Evolutionary conservation across 106 monocot genomes (phyloP).

Genomic region (Cymbidium sinense): DNA sequence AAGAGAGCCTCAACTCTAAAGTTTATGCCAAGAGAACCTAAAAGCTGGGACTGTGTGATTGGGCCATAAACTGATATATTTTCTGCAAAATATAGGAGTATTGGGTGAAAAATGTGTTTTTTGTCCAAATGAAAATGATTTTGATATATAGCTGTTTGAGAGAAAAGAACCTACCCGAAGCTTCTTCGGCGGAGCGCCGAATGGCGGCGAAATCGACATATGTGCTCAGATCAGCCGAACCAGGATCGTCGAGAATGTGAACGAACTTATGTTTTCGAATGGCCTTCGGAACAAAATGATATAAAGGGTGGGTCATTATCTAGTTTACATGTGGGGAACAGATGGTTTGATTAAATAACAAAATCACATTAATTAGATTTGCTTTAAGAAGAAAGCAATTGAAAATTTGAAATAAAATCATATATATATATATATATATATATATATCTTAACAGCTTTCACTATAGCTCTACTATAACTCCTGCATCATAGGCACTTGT

Average conservation of each 20-base stretch:
- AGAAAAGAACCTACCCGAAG: conserved; percentile 54
- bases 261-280: conserved; percentile 92
- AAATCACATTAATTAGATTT: no score
- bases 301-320: background rate
- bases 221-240: conserved; percentile 90
- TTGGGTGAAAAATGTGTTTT: conserved; percentile 3
- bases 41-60: conserved; percentile 80
- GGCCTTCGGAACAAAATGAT: conserved; percentile 35
- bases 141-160: background rate
- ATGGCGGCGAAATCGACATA: conserved; percentile 94
- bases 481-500: no score
- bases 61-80: conserved; percentile 78
- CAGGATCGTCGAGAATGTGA: conserved; percentile 74
- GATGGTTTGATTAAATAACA: background rate
- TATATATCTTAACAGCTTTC: no score
- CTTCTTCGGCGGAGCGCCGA: no score
- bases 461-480: no score
- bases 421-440: no score
- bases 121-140: background rate
- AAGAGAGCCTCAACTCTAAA: conserved; percentile 76
- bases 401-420: no score
- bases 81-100: conserved; percentile 27
- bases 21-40: conserved; percentile 91
- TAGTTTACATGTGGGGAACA: background rate
- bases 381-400: no score